Percentiles rank a stretch among this genome's conserved stretches.
phyloP scores from a whole-genome alignment of 495 filamentous ascomycete genomes.

The Penicillium turbatum region DNA sequence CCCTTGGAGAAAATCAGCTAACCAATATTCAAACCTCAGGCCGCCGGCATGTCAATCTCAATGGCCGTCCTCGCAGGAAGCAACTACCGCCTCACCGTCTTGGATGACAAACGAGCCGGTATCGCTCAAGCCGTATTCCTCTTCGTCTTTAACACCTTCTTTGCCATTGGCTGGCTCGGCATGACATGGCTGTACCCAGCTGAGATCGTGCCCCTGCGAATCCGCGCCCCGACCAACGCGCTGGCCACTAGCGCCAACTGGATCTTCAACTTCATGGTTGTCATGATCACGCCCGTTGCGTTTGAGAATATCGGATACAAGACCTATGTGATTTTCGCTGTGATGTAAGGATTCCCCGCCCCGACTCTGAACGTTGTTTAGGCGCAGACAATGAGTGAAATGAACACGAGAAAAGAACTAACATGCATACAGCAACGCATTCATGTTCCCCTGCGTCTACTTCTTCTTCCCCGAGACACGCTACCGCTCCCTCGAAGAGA shows the following conservation, averaged over 20 bases:
- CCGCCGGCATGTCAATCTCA: constrained; percentile 54
- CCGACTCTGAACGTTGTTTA: neutral
- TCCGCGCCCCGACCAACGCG: constrained; percentile 24
- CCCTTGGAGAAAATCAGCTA: neutral
- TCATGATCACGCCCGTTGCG: constrained; percentile 56
- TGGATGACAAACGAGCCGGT: constrained; percentile 35
- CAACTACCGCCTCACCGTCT: constrained; percentile 33
- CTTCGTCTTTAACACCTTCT: constrained; percentile 69
- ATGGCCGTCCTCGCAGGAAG: constrained; percentile 55
- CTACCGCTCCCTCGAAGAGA: constrained; percentile 65
- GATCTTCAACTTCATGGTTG: constrained; percentile 59
- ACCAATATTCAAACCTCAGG: constrained; percentile 5
- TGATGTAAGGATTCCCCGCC: constrained; percentile 15
- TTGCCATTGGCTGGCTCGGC: constrained; percentile 66
- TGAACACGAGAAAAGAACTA: too few relatives aligned
- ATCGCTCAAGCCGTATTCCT: constrained; percentile 41
- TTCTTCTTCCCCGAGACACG: constrained; percentile 73
- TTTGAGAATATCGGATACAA: constrained; percentile 60
- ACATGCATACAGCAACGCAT: constrained; percentile 13
- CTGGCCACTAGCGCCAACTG: constrained; percentile 40
- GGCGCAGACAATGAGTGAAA: too few relatives aligned
- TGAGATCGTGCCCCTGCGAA: constrained; percentile 49
- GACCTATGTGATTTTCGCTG: constrained; percentile 65
- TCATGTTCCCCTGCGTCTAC: constrained; percentile 37
- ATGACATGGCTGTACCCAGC: constrained; percentile 69